Conservation (phyloP, 495 filamentous ascomycete genomes). For the Podospora anserina region DNA sequence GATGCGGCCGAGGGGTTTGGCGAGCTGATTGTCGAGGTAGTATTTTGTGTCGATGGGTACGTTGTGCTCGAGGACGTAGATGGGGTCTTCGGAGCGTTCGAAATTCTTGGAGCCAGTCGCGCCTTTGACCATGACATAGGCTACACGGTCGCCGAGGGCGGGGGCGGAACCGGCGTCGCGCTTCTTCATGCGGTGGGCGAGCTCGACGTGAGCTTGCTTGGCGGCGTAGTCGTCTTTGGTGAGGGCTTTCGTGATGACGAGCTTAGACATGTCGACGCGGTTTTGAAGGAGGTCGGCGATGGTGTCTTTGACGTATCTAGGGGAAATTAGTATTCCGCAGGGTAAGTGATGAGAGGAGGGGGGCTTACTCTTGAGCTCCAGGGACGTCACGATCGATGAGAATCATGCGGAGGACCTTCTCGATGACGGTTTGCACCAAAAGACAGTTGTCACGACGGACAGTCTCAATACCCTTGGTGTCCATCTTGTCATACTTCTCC, state of each 20-base stretch:
- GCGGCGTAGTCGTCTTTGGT: slow-evolving; percentile 76
- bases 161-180: slow-evolving; percentile 93
- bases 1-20: slow-evolving; percentile 89
- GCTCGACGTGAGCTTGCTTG: slow-evolving; percentile 93
- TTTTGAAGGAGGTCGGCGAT: slow-evolving; percentile 96
- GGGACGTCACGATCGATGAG: slow-evolving; percentile 87
- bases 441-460: slow-evolving; percentile 95
- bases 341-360: not conserved
- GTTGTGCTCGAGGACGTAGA: slow-evolving; percentile 96
- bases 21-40: slow-evolving; percentile 97
- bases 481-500: slow-evolving; percentile 98
- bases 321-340: slow-evolving; percentile 15
- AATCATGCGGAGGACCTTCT: slow-evolving; percentile 92
- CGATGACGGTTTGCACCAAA: slow-evolving; percentile 93
- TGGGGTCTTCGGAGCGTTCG: slow-evolving; percentile 92
- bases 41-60: slow-evolving; percentile 98
- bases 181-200: slow-evolving; percentile 92
- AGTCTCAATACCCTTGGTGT: slow-evolving; percentile 98
- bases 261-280: slow-evolving; percentile 97
- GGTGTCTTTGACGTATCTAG: slow-evolving; percentile 90
- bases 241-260: slow-evolving; percentile 97
- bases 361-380: slow-evolving; percentile 83
- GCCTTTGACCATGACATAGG: slow-evolving; percentile 97
- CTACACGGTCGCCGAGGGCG: slow-evolving; percentile 91
- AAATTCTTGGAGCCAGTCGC: slow-evolving; percentile 84